These are phyloP conservation scores for Tolypocladium pustulatum DNA, from an alignment of 2,329 filamentous ascomycete species.

Conservation along the genomic window DNA sequence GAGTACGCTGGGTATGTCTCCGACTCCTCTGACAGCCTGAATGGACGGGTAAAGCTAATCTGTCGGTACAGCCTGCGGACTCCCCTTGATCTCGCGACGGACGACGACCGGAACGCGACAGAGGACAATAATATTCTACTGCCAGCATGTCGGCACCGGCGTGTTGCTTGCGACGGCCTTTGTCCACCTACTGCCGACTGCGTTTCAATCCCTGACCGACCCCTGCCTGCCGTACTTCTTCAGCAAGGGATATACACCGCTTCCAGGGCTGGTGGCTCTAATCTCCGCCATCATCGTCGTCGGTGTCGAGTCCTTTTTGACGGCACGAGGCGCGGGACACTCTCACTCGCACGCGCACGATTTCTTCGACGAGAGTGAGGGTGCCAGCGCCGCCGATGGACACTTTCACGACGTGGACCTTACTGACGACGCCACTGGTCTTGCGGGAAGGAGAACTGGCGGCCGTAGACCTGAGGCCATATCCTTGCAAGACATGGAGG, in stretches of 20 bases:
- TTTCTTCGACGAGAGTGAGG: constrained; percentile 39
- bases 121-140: constrained; percentile 51
- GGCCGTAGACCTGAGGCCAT: constrained; percentile 37
- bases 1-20: constrained; percentile 41
- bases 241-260: constrained; percentile 66
- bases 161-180: constrained; percentile 82
- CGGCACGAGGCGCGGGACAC: constrained; percentile 54
- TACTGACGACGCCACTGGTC: constrained; percentile 14
- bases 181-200: constrained; percentile 62
- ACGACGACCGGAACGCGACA: constrained; percentile 47
- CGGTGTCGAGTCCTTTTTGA: constrained; percentile 80
- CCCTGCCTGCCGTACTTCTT: constrained; percentile 70
- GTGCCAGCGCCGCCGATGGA: constrained; percentile 19
- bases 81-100: constrained; percentile 54
- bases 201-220: constrained; percentile 55
- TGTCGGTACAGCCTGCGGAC: constrained; percentile 43
- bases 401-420: constrained; percentile 13
- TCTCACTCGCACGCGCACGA: constrained; percentile 44
- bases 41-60: neutral
- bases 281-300: constrained; percentile 72
- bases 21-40: neutral
- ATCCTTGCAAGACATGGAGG: constrained; percentile 38
- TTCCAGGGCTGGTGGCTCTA: constrained; percentile 77
- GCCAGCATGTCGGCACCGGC: constrained; percentile 70
- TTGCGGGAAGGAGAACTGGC: constrained; percentile 26